Conservation (phyloP, 768 basidiomycete species). For the Strobilomyces echinocephalus region DNA sequence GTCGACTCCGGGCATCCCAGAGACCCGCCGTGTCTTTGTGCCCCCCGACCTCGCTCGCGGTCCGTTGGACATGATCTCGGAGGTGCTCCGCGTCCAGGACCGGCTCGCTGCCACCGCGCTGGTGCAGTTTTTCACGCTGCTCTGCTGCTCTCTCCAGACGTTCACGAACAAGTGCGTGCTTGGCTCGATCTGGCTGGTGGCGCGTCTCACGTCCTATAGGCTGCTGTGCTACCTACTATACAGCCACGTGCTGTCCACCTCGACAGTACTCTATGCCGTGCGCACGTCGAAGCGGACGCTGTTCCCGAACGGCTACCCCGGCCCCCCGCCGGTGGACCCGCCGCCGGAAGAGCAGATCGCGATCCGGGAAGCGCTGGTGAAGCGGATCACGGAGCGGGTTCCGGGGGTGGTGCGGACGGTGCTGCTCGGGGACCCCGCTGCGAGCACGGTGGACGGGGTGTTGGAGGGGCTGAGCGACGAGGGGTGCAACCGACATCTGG, state of each 20-base stretch:
- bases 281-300: constrained; percentile 62
- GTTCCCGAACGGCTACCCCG: constrained; percentile 89
- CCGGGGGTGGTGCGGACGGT: constrained; percentile 24
- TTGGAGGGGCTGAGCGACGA: constrained; percentile 58
- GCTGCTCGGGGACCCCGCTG: constrained; percentile 48
- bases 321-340: constrained; percentile 66
- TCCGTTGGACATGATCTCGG: constrained; percentile 42
- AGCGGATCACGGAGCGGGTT: constrained; percentile 36
- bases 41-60: constrained; percentile 38
- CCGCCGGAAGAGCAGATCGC: constrained; percentile 68
- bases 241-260: constrained; percentile 46
- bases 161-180: constrained; percentile 61
- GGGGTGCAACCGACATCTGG: constrained; percentile 76
- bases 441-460: constrained; percentile 44
- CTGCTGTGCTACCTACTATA: constrained; percentile 67
- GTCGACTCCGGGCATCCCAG: constrained; percentile 9
- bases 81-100: constrained; percentile 44
- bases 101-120: constrained; percentile 47
- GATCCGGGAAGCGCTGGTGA: constrained; percentile 42
- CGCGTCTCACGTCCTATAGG: constrained; percentile 33
- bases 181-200: neutral
- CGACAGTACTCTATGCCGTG: constrained; percentile 49
- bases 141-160: constrained; percentile 42
- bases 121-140: constrained; percentile 43
- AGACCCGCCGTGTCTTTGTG: neutral